phyloP scores from a whole-genome alignment of 2,329 filamentous ascomycete genomes.

The Uncinocarpus reesii region DNA sequence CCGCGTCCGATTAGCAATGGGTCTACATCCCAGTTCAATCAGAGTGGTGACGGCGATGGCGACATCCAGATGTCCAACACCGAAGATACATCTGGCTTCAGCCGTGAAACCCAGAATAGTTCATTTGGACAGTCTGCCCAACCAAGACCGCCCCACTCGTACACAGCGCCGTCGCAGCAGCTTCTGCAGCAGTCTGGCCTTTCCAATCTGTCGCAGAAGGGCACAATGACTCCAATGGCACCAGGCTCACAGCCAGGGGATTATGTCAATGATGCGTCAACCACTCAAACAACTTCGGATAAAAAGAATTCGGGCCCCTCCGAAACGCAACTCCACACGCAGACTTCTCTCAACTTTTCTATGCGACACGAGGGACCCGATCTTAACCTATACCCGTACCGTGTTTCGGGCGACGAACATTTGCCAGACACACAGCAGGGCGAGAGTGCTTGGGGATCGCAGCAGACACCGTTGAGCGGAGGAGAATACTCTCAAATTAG shows the following conservation, averaged over 20 bases:
- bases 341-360: conserved; percentile 39
- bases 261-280: conserved; percentile 78
- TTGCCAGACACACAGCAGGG: conserved; percentile 55
- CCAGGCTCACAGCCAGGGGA: conserved; percentile 49
- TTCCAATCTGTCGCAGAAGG: conserved; percentile 40
- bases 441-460: conserved; percentile 28
- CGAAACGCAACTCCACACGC: conserved; percentile 58
- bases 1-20: conserved; percentile 47
- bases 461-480: conserved; percentile 21
- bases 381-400: conserved; percentile 40
- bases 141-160: conserved; percentile 37
- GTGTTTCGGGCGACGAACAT: conserved; percentile 48
- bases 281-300: conserved; percentile 68
- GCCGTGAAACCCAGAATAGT: conserved; percentile 39
- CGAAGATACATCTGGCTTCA: conserved; percentile 33
- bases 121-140: conserved; percentile 44
- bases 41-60: conserved; percentile 27
- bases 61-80: conserved; percentile 55
- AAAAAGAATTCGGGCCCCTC: conserved; percentile 71
- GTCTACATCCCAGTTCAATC: conserved; percentile 34
- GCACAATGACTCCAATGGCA: conserved; percentile 48
- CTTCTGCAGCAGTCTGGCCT: conserved; percentile 37
- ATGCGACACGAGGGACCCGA: conserved; percentile 43
- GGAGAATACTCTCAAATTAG: conserved; percentile 26
- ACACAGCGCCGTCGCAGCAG: conserved; percentile 40